Evolutionary conservation across 441 rosid genomes (phyloP).

Genomic region (Euphorbia celastroides): DNA sequence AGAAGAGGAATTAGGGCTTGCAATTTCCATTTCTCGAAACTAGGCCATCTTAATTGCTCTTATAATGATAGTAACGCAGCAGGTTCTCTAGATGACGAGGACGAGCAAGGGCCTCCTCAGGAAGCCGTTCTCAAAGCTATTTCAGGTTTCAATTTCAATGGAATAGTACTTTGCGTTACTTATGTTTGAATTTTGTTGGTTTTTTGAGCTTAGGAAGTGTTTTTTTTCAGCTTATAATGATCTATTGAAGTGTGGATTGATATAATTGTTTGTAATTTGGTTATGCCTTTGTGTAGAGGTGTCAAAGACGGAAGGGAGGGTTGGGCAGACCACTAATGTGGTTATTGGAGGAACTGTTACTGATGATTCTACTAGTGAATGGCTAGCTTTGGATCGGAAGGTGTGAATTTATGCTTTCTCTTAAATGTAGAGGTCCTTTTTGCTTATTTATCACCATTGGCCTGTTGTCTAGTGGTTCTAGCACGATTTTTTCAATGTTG

Average conservation of each 20-base stretch:
- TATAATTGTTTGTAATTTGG: slow-evolving; percentile 10
- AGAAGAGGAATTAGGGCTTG: slow-evolving; percentile 34
- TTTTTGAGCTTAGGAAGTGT: background rate
- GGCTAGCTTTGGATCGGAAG: slow-evolving; percentile 97
- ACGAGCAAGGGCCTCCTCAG: slow-evolving; percentile 86
- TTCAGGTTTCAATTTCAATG: slow-evolving; percentile 44
- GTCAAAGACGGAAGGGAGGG: slow-evolving; percentile 85
- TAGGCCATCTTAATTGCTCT: slow-evolving; percentile 40
- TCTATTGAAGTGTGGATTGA: background rate
- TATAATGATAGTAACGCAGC: slow-evolving; percentile 8
- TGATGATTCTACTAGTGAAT: slow-evolving; percentile 81
- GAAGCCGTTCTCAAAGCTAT: slow-evolving; percentile 94
- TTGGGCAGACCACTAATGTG: slow-evolving; percentile 87
- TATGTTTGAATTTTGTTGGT: background rate
- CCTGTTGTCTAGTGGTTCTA: background rate
- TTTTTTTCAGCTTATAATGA: background rate
- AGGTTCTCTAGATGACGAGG: slow-evolving; percentile 37
- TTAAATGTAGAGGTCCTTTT: background rate
- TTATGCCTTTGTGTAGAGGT: slow-evolving; percentile 48
- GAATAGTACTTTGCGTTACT: background rate
- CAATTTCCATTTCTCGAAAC: slow-evolving; percentile 21
- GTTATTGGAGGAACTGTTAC: slow-evolving; percentile 89
- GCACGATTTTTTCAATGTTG: background rate
- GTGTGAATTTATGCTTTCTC: slow-evolving; percentile 25
- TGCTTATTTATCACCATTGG: background rate